phyloP scores from a whole-genome alignment of 306 rosid genomes.

The Argentina anserina region DNA sequence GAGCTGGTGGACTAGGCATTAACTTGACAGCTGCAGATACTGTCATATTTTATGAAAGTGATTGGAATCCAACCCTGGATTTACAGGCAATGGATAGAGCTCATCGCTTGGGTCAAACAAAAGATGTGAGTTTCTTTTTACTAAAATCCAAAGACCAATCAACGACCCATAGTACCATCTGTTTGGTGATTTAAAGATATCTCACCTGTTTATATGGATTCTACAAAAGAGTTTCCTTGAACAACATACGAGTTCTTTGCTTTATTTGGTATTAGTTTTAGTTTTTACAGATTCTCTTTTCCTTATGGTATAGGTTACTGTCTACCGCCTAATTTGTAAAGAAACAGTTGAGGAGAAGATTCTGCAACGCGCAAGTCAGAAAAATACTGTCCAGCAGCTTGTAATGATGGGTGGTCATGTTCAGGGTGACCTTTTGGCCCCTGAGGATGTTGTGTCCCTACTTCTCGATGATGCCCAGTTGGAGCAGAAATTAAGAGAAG shows the following conservation, averaged over 20 bases:
- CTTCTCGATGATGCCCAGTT: conserved; percentile 94
- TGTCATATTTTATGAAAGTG: conserved; percentile 97
- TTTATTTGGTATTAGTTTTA: background rate
- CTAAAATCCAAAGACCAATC: background rate
- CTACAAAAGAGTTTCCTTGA: background rate
- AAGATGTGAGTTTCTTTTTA: conserved; percentile 63
- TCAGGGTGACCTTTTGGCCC: conserved; percentile 95
- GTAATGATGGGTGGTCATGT: conserved; percentile 99
- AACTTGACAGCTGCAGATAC: conserved; percentile 99
- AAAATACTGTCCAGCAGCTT: conserved; percentile 97
- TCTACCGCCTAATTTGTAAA: conserved; percentile 92
- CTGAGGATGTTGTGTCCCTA: conserved; percentile 94
- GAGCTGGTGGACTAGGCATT: conserved; percentile 99
- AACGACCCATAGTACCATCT: no score
- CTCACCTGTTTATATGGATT: background rate
- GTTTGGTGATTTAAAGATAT: background rate
- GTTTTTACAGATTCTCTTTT: background rate
- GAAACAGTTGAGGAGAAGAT: conserved; percentile 99
- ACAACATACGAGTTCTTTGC: background rate
- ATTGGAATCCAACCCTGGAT: conserved; percentile 99
- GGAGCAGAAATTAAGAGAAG: conserved; percentile 84
- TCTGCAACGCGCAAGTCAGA: conserved; percentile 94
- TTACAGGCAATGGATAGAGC: conserved; percentile 99
- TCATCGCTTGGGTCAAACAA: conserved; percentile 98
- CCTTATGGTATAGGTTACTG: conserved; percentile 64